Base-by-base conservation (phyloP, 306 rosid genomes). In the Fagus crenata region DNA sequence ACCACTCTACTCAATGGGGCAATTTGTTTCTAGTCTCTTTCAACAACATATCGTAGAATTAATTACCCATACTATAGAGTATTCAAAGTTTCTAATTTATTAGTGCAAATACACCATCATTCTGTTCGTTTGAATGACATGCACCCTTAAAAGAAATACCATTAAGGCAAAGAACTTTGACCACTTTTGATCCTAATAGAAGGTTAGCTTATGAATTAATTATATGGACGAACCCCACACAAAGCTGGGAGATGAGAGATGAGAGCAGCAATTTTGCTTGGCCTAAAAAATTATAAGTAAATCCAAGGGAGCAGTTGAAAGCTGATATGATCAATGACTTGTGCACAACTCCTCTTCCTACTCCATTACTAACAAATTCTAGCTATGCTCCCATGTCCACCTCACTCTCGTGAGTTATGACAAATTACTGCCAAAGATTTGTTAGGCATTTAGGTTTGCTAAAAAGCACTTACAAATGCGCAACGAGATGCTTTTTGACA, bases 1-100 rank as follows among this genome's bases (percentile, higher is more conserved):
- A 84, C 93, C 86, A 88, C 93, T 90, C 87, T 77, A 28, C 86
- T 83, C 53, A 75, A 82, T 69, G 61, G 55, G 70, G 76, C 28
- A 71, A 14, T 81, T 36, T 81, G 81, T 67, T 79, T 73, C 53
- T n/a, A 53, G 49, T 68, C 68, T 77, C n/a, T 67, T 49, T 63
- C 56, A 77, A 35, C 12, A 49, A 67, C 76, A 58, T 75, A 22
- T 22, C 28, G 28, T 22, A 22, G 28, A 22, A 22, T 22, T 22
- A 22, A 22, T 22, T 22, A 22, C 28, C 28, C 28, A 22, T 22
- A 22, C 28, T 0, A 22, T 22, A 51, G 3, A 0, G 17, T 7
- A 22, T 5, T 56, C 35, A 9, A 58, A 58, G 36, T 8, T 28
- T 9, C 3, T 58, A 12, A 58, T 22, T 18, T 58, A 28, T 9